Percentiles rank a stretch among this genome's conserved stretches.
Conservation (phyloP, 148 eudicot genomes). For the Chenopodium suecicum region DNA sequence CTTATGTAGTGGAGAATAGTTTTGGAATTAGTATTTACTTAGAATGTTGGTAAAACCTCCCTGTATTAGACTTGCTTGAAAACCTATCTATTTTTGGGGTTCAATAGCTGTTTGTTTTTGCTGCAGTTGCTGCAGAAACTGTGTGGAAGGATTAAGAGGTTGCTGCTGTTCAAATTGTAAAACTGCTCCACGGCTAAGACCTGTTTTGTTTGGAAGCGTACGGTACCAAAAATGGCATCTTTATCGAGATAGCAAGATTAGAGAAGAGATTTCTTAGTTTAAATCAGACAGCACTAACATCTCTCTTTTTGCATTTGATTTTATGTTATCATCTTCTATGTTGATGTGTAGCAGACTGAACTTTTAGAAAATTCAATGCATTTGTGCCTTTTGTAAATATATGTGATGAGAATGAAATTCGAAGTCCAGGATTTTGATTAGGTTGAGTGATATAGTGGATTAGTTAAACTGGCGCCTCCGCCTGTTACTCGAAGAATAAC, state of each 20-base stretch:
- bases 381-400: neutral
- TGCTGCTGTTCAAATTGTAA: slow-evolving; percentile 71
- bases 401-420: neutral
- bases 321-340: neutral
- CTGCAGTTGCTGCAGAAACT: slow-evolving; percentile 67
- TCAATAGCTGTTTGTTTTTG: neutral
- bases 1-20: neutral
- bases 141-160: slow-evolving; percentile 58
- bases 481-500: no score
- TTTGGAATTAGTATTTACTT: neutral
- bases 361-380: neutral
- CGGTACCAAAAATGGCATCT: slow-evolving; percentile 88
- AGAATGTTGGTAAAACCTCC: neutral
- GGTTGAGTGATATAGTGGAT: neutral
- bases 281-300: neutral
- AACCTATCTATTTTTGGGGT: neutral
- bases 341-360: neutral
- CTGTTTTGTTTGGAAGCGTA: slow-evolving; percentile 51
- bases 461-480: no score
- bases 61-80: neutral
- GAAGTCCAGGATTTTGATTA: neutral
- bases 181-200: slow-evolving; percentile 71
- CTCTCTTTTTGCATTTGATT: neutral
- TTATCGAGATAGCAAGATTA: slow-evolving; percentile 51
- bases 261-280: slow-evolving; percentile 14